Base-by-base conservation (phyloP, 2,329 filamentous ascomycete species). In the Orbilia blumenaviensis region DNA sequence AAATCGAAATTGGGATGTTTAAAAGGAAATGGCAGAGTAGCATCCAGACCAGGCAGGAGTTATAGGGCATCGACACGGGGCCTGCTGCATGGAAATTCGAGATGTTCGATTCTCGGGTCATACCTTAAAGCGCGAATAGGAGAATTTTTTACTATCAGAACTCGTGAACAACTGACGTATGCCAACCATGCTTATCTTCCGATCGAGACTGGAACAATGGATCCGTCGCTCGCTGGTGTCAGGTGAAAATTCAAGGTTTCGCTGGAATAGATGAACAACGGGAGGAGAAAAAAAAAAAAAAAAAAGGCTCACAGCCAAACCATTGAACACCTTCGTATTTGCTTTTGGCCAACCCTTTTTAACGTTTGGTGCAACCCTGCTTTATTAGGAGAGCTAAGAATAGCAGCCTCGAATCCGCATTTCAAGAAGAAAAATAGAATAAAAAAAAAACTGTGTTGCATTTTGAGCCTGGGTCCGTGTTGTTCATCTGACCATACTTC, bases 311-410 rank as follows among this genome's bases (percentile, higher is more conserved):
- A 36, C 8, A 41, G 46, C 32, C 9, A 14, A 61, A 56, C 67
- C 58, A 66, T 46, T 41, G 41, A 29, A 41, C 14, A 54, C 10
- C 10, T n/a, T 54, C 32, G 8, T 63, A 16, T 56, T 61, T 46
- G 23, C 34, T 54, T 64, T 48, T 62, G 8, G 21, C 41, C 38
- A 34, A 36, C 42, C 36, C 52, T 54, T 48, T 66, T 75, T 75
- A 63, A 63, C 36, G 29, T 76, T 76, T 69, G 50, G 72, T 76
- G 72, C 72, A 50, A 76, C 72, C 36, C 44, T 75, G 48, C 44
- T 48, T 38, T 56, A 64, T 66, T 32, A 29, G 42, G 27, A 23
- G 18, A 18, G 42, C 72, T 76, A 76, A 69, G 64, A 69, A 69
- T 76, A 76, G 72, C 21, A 46, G 29, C 29, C n/a, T n/a, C n/a